Base-by-base conservation (phyloP, 2,329 filamentous ascomycete genomes). In the Pseudocercospora ulei region DNA sequence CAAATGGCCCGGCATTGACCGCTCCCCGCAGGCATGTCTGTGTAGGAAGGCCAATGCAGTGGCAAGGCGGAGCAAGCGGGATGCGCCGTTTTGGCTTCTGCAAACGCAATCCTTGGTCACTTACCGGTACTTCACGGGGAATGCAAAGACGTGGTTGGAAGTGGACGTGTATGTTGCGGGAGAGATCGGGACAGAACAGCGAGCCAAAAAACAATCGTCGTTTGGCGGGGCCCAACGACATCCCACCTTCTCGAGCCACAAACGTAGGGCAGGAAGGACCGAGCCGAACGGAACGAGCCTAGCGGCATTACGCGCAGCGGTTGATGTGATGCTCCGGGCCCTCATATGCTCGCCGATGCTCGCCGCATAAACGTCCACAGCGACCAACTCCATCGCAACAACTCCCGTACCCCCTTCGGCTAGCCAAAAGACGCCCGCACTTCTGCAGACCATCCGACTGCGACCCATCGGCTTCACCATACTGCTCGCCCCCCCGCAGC, bases 301-400 rank as follows among this genome's bases (percentile, higher is more conserved):
- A 33, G 29, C 29, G 16, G 14, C 17, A 31, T 31, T 16, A 31
- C 22, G 29, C 29, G 29, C 29, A 12, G 14, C 22, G 9, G 29
- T n/a, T 18, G 29, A n/a, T 31, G 29, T 18, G 22, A 17, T 20
- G 37, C 37, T 39, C 37, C n/a, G n/a, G n/a, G n/a, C n/a, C n/a
- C n/a, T n/a, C n/a, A n/a, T n/a, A n/a, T n/a, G n/a, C n/a, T n/a
- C n/a, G n/a, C n/a, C 31, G 22, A 17, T 20, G 37, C 37, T 39
- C 37, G 27, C 37, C 11, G 28, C 29, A 39, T 17, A 23, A 24
- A 35, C 36, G 22, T 39, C 37, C 23, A 31, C 41, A 40, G 39
- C 31, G 8, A 27, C 35, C 19, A 14, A 37, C 34, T 38, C 12
- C 28, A 29, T 37, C 31, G 11, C 13, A 3, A n/a, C 29, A 7